phyloP scores from a whole-genome alignment of 768 basidiomycete genomes.

The Xanthoconium purpureum region DNA sequence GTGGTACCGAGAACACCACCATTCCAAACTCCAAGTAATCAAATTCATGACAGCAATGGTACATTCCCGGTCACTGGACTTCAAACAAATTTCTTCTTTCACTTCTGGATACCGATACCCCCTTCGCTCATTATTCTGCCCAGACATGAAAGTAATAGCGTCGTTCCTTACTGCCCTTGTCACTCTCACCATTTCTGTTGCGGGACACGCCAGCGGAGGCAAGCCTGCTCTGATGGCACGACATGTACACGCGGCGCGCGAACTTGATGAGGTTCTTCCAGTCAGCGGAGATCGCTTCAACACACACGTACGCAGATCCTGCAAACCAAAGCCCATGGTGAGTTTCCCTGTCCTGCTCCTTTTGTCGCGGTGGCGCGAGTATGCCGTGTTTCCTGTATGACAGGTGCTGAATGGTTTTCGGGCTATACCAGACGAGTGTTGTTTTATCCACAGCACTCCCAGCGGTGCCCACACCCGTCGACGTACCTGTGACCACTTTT shows the following conservation, averaged over 20 bases:
- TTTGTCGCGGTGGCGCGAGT: background rate
- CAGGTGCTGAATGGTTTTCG: background rate
- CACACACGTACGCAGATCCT: background rate
- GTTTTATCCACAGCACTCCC: background rate
- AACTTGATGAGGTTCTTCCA: background rate
- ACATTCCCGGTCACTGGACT: background rate
- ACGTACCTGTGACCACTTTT: background rate
- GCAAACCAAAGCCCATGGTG: background rate
- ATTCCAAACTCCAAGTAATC: conserved; percentile 2
- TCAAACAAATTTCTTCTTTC: background rate
- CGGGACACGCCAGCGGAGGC: background rate
- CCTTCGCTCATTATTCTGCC: background rate
- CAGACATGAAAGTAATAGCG: background rate
- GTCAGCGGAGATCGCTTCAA: background rate
- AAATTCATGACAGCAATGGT: no score
- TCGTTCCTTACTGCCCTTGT: background rate
- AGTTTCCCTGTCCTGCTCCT: background rate
- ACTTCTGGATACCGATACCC: background rate
- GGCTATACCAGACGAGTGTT: background rate
- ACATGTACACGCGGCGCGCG: background rate
- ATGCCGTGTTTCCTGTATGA: background rate
- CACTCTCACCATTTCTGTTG: background rate
- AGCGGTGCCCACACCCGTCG: background rate
- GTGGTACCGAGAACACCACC: background rate
- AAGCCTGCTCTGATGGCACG: conserved; percentile 3